phyloP scores from a whole-genome alignment of 352 stramenopile genomes.

The Globisporangium barbulae region DNA sequence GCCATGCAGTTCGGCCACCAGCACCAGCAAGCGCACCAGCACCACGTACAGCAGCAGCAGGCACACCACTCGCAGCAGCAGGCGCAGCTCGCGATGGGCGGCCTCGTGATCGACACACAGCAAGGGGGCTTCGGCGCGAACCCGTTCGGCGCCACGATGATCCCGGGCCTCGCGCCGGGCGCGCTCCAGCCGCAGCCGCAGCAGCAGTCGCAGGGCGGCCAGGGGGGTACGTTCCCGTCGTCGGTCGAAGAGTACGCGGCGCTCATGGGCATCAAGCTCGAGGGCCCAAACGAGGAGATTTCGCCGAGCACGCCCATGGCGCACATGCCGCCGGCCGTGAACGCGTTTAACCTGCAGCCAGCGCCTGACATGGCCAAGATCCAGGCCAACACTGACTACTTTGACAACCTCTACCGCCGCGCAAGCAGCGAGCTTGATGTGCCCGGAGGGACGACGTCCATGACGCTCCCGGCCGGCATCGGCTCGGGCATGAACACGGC shows the following conservation, averaged over 20 bases:
- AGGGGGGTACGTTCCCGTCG: conserved; percentile 20
- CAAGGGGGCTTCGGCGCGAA: conserved; percentile 28
- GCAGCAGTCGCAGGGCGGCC: conserved; percentile 14
- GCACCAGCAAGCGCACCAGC: conserved; percentile 14
- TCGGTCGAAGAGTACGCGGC: conserved; percentile 80
- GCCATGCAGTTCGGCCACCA: conserved; percentile 24
- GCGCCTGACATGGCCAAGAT: conserved; percentile 57
- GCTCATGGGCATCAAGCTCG: conserved; percentile 84
- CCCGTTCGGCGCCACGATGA: conserved; percentile 51
- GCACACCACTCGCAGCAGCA: conserved; percentile 16
- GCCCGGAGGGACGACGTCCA: conserved; percentile 36
- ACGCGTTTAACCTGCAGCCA: conserved; percentile 34
- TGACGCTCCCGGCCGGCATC: conserved; percentile 63
- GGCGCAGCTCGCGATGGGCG: conserved; percentile 6
- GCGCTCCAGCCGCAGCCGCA: conserved; percentile 21
- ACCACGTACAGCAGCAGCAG: conserved; percentile 17
- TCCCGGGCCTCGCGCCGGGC: conserved; percentile 29
- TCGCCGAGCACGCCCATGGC: conserved; percentile 21
- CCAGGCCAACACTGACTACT: conserved; percentile 79
- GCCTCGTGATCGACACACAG: conserved; percentile 22
- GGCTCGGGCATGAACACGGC: conserved; percentile 55
- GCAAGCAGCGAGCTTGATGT: conserved; percentile 30
- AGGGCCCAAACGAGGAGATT: conserved; percentile 42
- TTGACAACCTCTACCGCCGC: conserved; percentile 74
- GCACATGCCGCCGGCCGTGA: conserved; percentile 25